These are phyloP conservation scores for Cornus suecica DNA, from an alignment of 148 eudicot species.

Conservation along the genomic window DNA sequence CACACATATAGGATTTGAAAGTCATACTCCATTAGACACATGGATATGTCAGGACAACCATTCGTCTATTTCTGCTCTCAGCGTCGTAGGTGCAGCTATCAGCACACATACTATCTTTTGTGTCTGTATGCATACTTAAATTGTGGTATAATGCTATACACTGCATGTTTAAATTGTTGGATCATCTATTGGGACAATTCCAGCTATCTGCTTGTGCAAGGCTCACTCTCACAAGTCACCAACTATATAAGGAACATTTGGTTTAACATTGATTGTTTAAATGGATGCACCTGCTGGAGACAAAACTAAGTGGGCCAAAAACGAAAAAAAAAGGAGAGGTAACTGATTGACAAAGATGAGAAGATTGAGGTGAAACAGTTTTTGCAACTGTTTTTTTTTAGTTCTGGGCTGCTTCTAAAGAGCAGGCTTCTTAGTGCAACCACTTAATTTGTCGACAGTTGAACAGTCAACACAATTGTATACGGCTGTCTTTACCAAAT, in stretches of 20 bases:
- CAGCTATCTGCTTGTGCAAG: too few species aligned
- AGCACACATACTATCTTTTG: too few species aligned
- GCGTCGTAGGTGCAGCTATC: too few species aligned
- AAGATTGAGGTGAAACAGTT: too few species aligned
- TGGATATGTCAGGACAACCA: background rate
- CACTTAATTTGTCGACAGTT: background rate
- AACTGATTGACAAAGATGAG: background rate
- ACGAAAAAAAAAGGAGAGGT: background rate
- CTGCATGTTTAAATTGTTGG: too few species aligned
- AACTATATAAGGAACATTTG: background rate
- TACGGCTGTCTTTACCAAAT: background rate
- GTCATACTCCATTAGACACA: background rate
- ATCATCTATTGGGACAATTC: too few species aligned
- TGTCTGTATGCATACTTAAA: too few species aligned
- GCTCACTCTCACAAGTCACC: background rate
- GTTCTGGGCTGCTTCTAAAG: too few species aligned
- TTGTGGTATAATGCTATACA: too few species aligned
- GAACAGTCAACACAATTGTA: background rate
- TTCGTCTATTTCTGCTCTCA: background rate
- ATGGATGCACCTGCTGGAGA: conserved; percentile 1
- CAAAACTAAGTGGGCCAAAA: background rate
- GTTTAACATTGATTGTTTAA: background rate
- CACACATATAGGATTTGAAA: background rate
- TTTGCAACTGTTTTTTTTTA: background rate
- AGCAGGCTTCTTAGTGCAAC: background rate